Percentiles rank a stretch among this genome's conserved stretches.
phyloP scores from a whole-genome alignment of 441 rosid species.

The Populus trichocarpa region DNA sequence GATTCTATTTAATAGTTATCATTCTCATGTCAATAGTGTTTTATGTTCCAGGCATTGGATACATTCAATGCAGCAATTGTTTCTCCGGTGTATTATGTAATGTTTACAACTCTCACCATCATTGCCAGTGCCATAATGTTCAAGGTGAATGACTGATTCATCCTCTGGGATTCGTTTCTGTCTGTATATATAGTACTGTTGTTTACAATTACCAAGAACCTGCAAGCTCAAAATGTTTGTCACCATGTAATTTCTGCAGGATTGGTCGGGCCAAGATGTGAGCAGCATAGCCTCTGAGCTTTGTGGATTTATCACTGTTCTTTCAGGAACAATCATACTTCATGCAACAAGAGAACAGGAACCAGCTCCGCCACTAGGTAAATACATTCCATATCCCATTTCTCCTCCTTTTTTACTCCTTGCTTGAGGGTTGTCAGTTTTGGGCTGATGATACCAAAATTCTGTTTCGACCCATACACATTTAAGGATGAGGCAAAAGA shows the following conservation, averaged over 20 bases:
- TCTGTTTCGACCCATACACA: no score
- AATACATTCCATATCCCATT: background rate
- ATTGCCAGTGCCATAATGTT: constrained; percentile 96
- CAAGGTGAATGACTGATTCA: constrained; percentile 53
- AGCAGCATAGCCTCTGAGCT: constrained; percentile 57
- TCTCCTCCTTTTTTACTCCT: background rate
- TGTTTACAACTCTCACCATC: constrained; percentile 88
- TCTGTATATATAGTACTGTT: background rate
- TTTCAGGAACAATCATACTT: constrained; percentile 55
- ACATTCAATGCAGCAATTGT: constrained; percentile 77
- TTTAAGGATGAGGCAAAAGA: background rate
- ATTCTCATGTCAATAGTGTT: background rate
- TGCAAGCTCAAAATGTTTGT: background rate
- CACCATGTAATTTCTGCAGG: constrained; percentile 32
- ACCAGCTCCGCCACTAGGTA: constrained; percentile 32
- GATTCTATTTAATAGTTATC: background rate
- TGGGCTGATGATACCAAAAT: background rate
- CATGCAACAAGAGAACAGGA: constrained; percentile 25
- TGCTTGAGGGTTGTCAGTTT: background rate
- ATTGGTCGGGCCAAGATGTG: constrained; percentile 57
- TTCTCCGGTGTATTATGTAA: constrained; percentile 30
- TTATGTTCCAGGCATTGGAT: constrained; percentile 72
- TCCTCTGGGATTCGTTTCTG: constrained; percentile 16
- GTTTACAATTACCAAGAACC: constrained; percentile 2
- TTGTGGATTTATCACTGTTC: constrained; percentile 59